phyloP scores from a whole-genome alignment of 805 yeast genomes.

The Ogataea polymorpha region DNA sequence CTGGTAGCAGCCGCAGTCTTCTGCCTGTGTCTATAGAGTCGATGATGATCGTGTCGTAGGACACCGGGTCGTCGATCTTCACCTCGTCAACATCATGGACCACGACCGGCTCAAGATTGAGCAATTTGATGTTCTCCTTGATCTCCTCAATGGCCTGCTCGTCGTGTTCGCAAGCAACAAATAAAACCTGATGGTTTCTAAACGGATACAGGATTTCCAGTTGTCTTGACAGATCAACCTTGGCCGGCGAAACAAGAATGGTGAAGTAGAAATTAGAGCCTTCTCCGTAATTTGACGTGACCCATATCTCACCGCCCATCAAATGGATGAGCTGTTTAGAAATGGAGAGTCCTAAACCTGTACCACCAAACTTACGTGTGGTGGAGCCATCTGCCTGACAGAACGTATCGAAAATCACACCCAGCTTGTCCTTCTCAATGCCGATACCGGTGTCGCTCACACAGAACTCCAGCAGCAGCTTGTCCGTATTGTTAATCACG shows the following conservation, averaged over 20 bases:
- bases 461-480: slow-evolving; percentile 69
- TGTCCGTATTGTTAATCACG: slow-evolving; percentile 38
- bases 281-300: slow-evolving; percentile 70
- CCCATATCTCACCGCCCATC: slow-evolving; percentile 96
- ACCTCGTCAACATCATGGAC: slow-evolving; percentile 52
- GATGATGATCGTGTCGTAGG: slow-evolving; percentile 77
- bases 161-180: slow-evolving; percentile 64
- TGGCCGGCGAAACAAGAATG: slow-evolving; percentile 71
- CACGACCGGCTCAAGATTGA: slow-evolving; percentile 65
- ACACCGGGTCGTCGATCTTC: slow-evolving; percentile 50
- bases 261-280: slow-evolving; percentile 86
- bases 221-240: slow-evolving; percentile 56
- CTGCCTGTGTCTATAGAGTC: slow-evolving; percentile 77
- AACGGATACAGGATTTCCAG: slow-evolving; percentile 72
- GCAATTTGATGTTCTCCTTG: slow-evolving; percentile 44
- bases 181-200: slow-evolving; percentile 63
- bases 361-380: slow-evolving; percentile 89
- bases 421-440: slow-evolving; percentile 79
- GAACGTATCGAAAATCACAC: slow-evolving; percentile 82
- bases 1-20: slow-evolving; percentile 63
- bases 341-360: slow-evolving; percentile 84
- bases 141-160: slow-evolving; percentile 50
- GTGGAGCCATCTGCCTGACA: slow-evolving; percentile 95
- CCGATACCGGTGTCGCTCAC: slow-evolving; percentile 92
- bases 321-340: slow-evolving; percentile 83